Evolutionary conservation across 2,329 filamentous ascomycete genomes (phyloP), one percentile per base, ranked within the genome.

Genomic region (Penicillium crustosum): DNA sequence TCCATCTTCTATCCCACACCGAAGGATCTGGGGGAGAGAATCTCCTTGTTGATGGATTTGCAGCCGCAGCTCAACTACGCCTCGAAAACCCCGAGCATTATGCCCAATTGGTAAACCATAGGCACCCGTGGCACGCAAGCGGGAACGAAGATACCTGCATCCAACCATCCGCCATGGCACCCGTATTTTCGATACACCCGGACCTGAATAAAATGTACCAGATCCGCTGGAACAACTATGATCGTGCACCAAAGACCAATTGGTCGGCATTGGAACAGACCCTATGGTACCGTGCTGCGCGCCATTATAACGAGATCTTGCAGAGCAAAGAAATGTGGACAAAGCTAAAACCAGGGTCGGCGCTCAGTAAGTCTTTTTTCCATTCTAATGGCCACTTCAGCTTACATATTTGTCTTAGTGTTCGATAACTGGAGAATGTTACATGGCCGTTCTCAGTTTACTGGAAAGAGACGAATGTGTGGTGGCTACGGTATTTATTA

Each of bases 351-450:
- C 93, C 94, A 0, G 94, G 94, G 2, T 86, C 81, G 52, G 83
- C 91, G 6, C 70, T 97, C 56, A 86, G 90, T 93, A 78, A 75
- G 86, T 80, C 9, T 17, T 17, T n/a, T 0, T 25, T 8, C 17
- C 13, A 35, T 35, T 53, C 7, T 29, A 7, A 42, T 33, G 9
- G 5, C 8, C 7, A 13, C 25, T 35, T 53, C 52, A 8, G 49
- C 44, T 31, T 49, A 36, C 43, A 44, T 25, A 21, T 52, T 31
- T 55, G 47, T 42, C 48, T 12, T 66, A 90, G 89, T 97, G 47
- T 97, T 99, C 73, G 91, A 99, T 72, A 97, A 99, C 70, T 97
- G 93, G 92, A 84, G 94, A 58, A 89, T 97, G 35, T 78, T 97
- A 66, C 94, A 99, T 74, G 94, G 93, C 1, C 82, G 94, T 66